Base-by-base conservation (phyloP, 805 yeast species). In the Myxozyma nipponensis region DNA sequence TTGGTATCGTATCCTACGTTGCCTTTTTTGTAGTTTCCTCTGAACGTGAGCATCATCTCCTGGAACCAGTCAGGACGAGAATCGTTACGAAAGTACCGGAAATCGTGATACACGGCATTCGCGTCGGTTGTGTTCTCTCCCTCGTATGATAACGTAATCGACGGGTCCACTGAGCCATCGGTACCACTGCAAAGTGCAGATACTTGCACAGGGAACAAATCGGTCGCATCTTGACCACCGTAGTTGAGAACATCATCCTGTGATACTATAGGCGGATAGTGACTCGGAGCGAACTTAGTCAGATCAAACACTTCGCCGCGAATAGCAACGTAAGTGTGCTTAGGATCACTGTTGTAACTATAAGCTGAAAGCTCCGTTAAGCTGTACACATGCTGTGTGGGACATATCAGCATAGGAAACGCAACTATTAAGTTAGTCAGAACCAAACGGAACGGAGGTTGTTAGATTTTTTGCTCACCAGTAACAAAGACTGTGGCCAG, bases 61-160 rank as follows among this genome's bases (percentile, higher is more conserved):
- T 65, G 56, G 45, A 70, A 71, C 75, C 75, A 71, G 47, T 71
- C 74, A 1, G 75, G 75, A 3, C 74, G 62, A 22, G 65, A 69
- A 45, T 71, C 74, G 39, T 65, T 62, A 5, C 62, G 63, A 49
- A 63, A 68, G 25, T 60, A 61, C n/a, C 75, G 54, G 61, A 71
- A 71, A 48, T 71, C 75, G 46, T 71, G 75, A 46, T 71, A 71
- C 32, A 46, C 53, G 1, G 72, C 73, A 45, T 70, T 71, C 18
- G 61, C 37, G 47, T 71, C 75, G 1, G 73, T 59, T 47, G 65
- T 67, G 52, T 71, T 72, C 18, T 44, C 50, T 2, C 54, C 49
- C 4, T 56, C 41, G 22, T 62, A 58, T 10, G 66, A 67, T 37
- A 63, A 49, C 7, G 63, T 62, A 34, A 62, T 41, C 25, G 61